These are phyloP conservation scores for Novymonas esmeraldas DNA, from an alignment of 208 protist species.

Conservation along the genomic window DNA sequence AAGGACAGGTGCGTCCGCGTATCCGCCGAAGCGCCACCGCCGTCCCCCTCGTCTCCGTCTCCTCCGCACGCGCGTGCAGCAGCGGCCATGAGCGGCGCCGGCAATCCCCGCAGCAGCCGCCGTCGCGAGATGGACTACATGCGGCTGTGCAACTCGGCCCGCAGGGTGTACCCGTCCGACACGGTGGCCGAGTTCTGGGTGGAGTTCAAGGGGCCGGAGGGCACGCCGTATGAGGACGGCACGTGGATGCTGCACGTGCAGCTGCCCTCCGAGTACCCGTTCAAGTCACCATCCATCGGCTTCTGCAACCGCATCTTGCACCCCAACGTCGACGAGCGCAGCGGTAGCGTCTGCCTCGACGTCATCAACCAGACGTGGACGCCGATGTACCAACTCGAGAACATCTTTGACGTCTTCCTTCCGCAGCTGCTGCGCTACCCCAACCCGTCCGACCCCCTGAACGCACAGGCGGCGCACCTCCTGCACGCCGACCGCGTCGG, in stretches of 20 bases:
- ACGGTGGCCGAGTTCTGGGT: conserved; percentile 95
- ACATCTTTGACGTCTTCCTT: conserved; percentile 97
- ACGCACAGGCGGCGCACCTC: conserved; percentile 95
- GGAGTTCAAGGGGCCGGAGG: conserved; percentile 96
- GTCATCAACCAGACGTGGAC: conserved; percentile 99
- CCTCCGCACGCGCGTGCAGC: background rate
- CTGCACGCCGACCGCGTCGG: conserved; percentile 89
- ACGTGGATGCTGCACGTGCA: conserved; percentile 97
- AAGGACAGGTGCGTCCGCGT: no score
- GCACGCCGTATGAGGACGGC: conserved; percentile 97
- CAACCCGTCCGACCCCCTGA: conserved; percentile 97
- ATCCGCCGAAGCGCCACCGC: no score
- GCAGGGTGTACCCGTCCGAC: conserved; percentile 94
- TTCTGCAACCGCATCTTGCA: conserved; percentile 98
- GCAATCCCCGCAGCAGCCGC: conserved; percentile 47
- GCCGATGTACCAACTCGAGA: conserved; percentile 96
- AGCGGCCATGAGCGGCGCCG: conserved; percentile 12
- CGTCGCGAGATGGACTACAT: conserved; percentile 96
- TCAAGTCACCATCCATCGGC: conserved; percentile 98
- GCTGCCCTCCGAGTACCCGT: conserved; percentile 97
- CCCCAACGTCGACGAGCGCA: conserved; percentile 98
- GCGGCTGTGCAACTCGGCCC: conserved; percentile 97
- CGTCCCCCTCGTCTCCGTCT: conserved; percentile 4
- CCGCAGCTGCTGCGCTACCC: conserved; percentile 98
- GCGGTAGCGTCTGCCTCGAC: conserved; percentile 98